These are phyloP conservation scores for Pichia exigua DNA, from an alignment of 805 yeast species.

Conservation along the genomic window DNA sequence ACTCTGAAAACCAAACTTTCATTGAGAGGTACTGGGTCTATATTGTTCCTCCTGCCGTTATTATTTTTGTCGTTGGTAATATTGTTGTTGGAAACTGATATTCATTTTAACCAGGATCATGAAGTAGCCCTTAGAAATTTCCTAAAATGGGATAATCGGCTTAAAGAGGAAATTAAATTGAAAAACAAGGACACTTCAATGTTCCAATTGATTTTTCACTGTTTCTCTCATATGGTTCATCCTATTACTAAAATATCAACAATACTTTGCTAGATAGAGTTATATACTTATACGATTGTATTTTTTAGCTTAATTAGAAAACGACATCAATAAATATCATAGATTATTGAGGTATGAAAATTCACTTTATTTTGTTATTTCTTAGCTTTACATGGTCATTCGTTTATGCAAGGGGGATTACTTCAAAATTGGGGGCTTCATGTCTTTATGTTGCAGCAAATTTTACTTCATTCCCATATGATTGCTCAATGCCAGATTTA, in stretches of 20 bases:
- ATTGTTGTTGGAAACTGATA: background rate
- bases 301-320: background rate
- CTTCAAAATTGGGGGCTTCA: constrained; percentile 31
- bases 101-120: background rate
- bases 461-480: constrained; percentile 27
- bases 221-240: background rate
- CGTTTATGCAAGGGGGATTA: constrained; percentile 22
- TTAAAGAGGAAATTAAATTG: background rate
- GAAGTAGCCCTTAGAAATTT: no score
- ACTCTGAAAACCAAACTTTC: constrained; percentile 33
- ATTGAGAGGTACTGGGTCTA: constrained; percentile 59
- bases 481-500: constrained; percentile 28
- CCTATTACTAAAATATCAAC: no score
- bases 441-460: constrained; percentile 30
- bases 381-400: background rate
- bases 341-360: background rate
- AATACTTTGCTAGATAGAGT: background rate
- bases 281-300: background rate
- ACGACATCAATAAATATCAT: background rate
- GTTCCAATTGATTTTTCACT: background rate
- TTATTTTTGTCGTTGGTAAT: constrained; percentile 25
- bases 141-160: background rate
- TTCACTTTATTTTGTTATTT: background rate
- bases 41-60: constrained; percentile 42
- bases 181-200: background rate